Base-by-base conservation (phyloP, 2,329 filamentous ascomycete species). In the Penicillium sp. region DNA sequence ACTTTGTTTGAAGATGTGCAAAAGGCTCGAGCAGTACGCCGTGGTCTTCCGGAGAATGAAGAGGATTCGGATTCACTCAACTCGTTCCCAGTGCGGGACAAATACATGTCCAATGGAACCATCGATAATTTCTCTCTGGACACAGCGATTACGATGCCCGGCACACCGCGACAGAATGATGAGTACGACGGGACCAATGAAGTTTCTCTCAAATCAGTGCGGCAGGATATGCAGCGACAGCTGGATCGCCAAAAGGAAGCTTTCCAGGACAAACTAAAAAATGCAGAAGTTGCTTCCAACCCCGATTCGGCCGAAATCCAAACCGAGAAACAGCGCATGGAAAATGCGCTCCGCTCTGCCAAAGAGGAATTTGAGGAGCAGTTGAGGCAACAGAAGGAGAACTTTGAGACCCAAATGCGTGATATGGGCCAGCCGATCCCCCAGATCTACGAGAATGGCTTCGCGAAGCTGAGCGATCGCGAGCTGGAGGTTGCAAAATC, bases 41-140 rank as follows among this genome's bases (percentile, higher is more conserved):
- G 93, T 56, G 87, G 87, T 16, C 64, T 85, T 5, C 76, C 80
- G 45, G 82, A 84, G 41, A 76, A 74, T 13, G 79, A 80, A 31
- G 93, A 96, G 51, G 94, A 97, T 69, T 85, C 86, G 49, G 94
- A 99, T 61, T 96, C 93, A 0, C 84, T 88, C 44, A 88, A 86
- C 26, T 96, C 93, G 0, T 96, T 92, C 66, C 87, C 90, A 1
- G 80, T 92, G 28, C 83, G 94, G 47, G 94, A 99, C 64, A 97
- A 97, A 67, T 97, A 97, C 72, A 84, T 96, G 76, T 96, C 92
- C 2, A 94, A 88, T 50, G 93, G 93, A 2, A 96, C 93, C 0
- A 81, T 97, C 48, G 94, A 99, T 73, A 96, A 95, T 68, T 94
- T 96, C 65, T 97, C 93, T 2, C 79, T 99, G 15, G 94, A 99